Evolutionary conservation across 148 eudicot genomes (phyloP).

Genomic region (Vaccinium vitisidaea): DNA sequence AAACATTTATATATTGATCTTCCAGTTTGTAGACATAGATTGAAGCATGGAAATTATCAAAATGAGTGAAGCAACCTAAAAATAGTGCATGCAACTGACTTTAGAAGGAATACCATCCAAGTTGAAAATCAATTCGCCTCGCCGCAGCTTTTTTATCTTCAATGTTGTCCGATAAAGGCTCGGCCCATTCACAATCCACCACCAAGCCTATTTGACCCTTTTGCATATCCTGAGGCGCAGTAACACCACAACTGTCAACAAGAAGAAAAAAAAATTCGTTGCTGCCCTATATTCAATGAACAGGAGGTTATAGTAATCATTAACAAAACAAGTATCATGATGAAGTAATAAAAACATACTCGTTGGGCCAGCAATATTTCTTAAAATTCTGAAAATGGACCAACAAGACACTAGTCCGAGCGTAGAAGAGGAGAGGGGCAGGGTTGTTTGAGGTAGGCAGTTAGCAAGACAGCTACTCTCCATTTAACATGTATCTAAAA

Average conservation of each 20-base stretch:
- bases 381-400: background rate
- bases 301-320: background rate
- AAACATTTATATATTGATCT: background rate
- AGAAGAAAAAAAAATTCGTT: no score
- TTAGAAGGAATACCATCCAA: conserved; percentile 62
- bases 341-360: background rate
- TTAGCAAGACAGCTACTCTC: background rate
- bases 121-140: conserved; percentile 77
- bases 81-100: background rate
- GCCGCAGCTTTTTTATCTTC: conserved; percentile 74
- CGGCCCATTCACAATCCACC: conserved; percentile 89
- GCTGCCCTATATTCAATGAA: background rate
- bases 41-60: background rate
- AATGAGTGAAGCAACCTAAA: background rate
- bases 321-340: background rate
- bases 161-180: conserved; percentile 56
- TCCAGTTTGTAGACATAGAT: background rate
- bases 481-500: background rate
- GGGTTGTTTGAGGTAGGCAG: background rate
- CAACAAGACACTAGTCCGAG: background rate
- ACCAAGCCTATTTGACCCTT: conserved; percentile 73
- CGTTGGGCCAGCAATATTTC: background rate
- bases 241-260: background rate
- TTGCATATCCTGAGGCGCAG: conserved; percentile 46
- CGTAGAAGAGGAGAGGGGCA: background rate